Evolutionary conservation across 805 yeast species (phyloP).

Genomic region (Yarrowia sp.): DNA sequence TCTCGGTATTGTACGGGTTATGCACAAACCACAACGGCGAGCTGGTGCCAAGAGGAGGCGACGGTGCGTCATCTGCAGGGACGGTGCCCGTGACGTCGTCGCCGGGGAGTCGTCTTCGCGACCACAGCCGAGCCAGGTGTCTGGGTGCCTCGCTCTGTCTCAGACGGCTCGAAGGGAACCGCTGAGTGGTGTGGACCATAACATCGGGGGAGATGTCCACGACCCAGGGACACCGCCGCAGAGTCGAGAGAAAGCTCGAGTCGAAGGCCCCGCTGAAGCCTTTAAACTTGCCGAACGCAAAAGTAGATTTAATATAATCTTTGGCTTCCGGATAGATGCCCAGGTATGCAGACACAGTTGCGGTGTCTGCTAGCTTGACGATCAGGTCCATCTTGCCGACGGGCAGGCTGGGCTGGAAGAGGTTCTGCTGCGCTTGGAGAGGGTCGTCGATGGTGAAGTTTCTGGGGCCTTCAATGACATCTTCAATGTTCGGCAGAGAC

Average conservation of each 20-base stretch:
- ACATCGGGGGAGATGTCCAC: conserved; percentile 17
- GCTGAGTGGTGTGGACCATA: not conserved
- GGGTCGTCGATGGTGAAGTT: conserved; percentile 12
- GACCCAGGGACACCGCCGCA: conserved; percentile 12
- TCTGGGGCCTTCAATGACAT: conserved; percentile 1
- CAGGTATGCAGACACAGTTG: conserved; percentile 14
- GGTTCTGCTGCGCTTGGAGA: not conserved
- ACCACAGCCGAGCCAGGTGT: conserved; percentile 22
- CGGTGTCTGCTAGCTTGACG: conserved; percentile 18
- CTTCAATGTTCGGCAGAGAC: not conserved
- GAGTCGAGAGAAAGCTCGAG: not conserved
- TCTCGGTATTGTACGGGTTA: conserved; percentile 14
- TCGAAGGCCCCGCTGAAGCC: conserved; percentile 19
- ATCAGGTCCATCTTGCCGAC: conserved; percentile 1
- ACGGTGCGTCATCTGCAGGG: conserved; percentile 14
- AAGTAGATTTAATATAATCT: conserved; percentile 9
- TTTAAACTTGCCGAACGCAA: conserved; percentile 18
- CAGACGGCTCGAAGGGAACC: not conserved
- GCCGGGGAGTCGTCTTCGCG: conserved; percentile 9
- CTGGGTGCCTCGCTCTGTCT: conserved; percentile 10
- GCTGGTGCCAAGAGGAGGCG: conserved; percentile 15
- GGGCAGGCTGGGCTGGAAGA: not conserved
- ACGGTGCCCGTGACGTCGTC: not conserved
- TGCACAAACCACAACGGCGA: conserved; percentile 23
- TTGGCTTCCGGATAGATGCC: conserved; percentile 9